Evolutionary conservation across 805 yeast species (phyloP).

Genomic region (Priceomyces carsonii): DNA sequence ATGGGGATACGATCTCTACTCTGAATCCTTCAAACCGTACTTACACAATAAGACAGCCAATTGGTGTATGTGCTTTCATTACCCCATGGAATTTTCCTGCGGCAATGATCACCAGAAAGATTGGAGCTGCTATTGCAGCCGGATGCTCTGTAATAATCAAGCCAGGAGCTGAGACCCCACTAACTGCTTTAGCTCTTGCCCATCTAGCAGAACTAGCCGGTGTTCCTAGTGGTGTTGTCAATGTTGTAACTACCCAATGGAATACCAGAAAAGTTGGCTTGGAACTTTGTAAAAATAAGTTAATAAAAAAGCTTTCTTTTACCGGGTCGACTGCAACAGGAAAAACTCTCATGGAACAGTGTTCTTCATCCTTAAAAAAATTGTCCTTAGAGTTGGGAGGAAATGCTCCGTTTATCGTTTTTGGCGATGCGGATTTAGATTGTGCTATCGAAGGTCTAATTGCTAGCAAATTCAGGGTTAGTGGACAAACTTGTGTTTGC

Average conservation of each 20-base stretch:
- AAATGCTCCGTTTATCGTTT: slow-evolving; percentile 64
- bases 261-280: slow-evolving; percentile 52
- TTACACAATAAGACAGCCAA: slow-evolving; percentile 64
- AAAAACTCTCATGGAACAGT: slow-evolving; percentile 56
- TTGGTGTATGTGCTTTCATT: slow-evolving; percentile 76
- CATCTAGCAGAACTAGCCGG: slow-evolving; percentile 65
- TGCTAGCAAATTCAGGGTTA: slow-evolving; percentile 58
- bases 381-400: slow-evolving; percentile 68
- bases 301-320: slow-evolving; percentile 56
- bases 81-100: slow-evolving; percentile 88
- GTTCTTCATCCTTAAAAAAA: slow-evolving; percentile 58
- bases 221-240: slow-evolving; percentile 67
- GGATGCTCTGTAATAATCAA: slow-evolving; percentile 78
- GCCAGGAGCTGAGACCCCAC: slow-evolving; percentile 78
- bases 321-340: slow-evolving; percentile 69
- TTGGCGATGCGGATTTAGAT: slow-evolving; percentile 60
- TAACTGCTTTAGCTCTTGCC: slow-evolving; percentile 69
- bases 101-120: slow-evolving; percentile 74
- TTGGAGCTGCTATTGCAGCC: slow-evolving; percentile 77
- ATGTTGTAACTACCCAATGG: slow-evolving; percentile 56
- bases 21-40: slow-evolving; percentile 50
- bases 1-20: slow-evolving; percentile 67
- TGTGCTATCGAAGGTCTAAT: slow-evolving; percentile 52
- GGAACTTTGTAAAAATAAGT: slow-evolving; percentile 45
- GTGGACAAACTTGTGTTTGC: slow-evolving; percentile 70